phyloP scores from a whole-genome alignment of 2,329 filamentous ascomycete species.

The Dryadomyces sulphureus region DNA sequence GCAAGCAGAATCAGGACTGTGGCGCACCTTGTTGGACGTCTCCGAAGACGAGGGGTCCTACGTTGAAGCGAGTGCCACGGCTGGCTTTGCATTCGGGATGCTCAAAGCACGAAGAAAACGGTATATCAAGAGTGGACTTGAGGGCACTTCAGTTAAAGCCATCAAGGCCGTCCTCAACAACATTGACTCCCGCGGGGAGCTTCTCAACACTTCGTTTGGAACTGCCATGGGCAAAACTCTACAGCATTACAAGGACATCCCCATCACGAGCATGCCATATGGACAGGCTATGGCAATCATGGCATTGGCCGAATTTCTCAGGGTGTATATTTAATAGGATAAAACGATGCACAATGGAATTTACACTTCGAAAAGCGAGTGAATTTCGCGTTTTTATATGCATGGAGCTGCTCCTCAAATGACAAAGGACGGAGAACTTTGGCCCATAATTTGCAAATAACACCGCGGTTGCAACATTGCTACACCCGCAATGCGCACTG shows the following conservation, averaged over 20 bases:
- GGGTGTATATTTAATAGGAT: conserved; percentile 15
- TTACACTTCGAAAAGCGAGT: no score
- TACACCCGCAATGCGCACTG: no score
- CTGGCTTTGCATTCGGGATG: conserved; percentile 68
- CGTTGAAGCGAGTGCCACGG: conserved; percentile 61
- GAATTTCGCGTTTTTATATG: no score
- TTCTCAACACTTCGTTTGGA: conserved; percentile 62
- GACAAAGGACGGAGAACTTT: no score
- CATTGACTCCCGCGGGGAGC: conserved; percentile 52
- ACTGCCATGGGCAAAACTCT: conserved; percentile 61
- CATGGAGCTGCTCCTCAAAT: no score
- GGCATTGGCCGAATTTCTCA: conserved; percentile 59
- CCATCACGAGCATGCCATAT: conserved; percentile 68
- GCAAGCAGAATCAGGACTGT: conserved; percentile 49
- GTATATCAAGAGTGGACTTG: conserved; percentile 47
- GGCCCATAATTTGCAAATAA: no score
- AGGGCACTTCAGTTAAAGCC: conserved; percentile 47
- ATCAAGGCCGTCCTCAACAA: conserved; percentile 51
- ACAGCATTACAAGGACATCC: conserved; percentile 66
- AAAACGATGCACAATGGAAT: no score
- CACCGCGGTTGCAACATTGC: no score
- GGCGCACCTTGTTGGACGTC: conserved; percentile 61
- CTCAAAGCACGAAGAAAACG: conserved; percentile 57
- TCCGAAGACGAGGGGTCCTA: conserved; percentile 54
- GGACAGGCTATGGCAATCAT: conserved; percentile 78